Base-by-base conservation (phyloP, 2,329 filamentous ascomycete genomes). In the Dothiorella sarmentorum region DNA sequence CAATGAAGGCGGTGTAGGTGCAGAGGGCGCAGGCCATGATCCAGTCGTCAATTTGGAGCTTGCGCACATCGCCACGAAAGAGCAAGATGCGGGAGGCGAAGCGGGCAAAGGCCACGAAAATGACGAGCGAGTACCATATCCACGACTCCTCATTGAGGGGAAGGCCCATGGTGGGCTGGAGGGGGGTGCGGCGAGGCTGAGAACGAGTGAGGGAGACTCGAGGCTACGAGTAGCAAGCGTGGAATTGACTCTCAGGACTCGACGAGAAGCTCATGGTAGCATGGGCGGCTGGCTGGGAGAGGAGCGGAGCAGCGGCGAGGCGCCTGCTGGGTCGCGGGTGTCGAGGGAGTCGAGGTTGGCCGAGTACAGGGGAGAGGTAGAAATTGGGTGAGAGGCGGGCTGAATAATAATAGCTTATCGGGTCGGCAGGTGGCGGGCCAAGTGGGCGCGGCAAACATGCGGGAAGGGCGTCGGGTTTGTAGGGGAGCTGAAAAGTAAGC, bases 21-120 rank as follows among this genome's bases (percentile, higher is more conserved):
- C 71, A 72, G 61, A 80, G 70, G 7, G 79, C 76, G 57, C 83
- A 72, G 7, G 80, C 40, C 81, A 85, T 85, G 22, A 82, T 70
- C 64, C 78, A 84, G 65, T 86, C 83, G 63, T 85, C 83, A 24
- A 78, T 64, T 63, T 82, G 79, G n/a, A 83, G 76, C 6, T 73
- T 73, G 40, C 69, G 73, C 63, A 77, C 69, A 37, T 78, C 76
- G 15, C 79, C 75, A 52, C 58, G 51, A 27, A 84, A 73, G 9
- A 75, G 69, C 33, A 79, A 70, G 18, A 68, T 71, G 29, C 78
- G 73, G 10, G 78, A 79, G 29, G 75, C 70, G 33, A 75, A 78
- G 56, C 61, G 44, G 44, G 73, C 67, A 64, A 67, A 62, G 31
- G 76, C 73, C 56, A 79, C 73, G 6, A 68, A 62, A 3, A 76